Base-by-base conservation (phyloP, 225 moss, liverwort and hornwort species). In the Marchantia polymorpha region DNA sequence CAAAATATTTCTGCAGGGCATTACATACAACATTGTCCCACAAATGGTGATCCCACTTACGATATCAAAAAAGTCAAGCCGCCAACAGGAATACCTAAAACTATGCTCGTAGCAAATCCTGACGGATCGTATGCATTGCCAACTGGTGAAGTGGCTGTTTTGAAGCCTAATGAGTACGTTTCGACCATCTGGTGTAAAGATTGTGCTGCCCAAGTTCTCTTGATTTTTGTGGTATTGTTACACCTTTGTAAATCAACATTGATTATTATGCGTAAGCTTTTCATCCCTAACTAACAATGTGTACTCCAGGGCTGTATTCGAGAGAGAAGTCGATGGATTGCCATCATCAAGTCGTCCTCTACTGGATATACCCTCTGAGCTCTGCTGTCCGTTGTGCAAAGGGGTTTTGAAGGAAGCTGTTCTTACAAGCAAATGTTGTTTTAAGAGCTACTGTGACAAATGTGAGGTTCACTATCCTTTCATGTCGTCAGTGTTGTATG, bases 21-120 rank as follows among this genome's bases (percentile, higher is more conserved):
- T 87, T 99, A 92, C 71, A 99, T 99, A 77, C 97, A 99, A 81
- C 94, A 99, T 72, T 99, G 97, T 84, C 97, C 97, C 29, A 99
- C 97, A n/a, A 99, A 99, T 90, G 97, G 97, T 46, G 97, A 99
- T 87, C 97, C 97, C 52, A 90, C 90, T 11, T 99, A 93, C 85
- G 97, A 99, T 75, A 89, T 93, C 84, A 93, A 93, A 85, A 99
- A 92, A 86, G 93, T 95, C 86, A 99, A 99, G 83, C 97, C 94
- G 67, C 97, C 97, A 54, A 94, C 95, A 66, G 97, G 97, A 78
- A 99, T 99, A 54, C 97, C 97, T 26, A 99, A 99, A 87, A 99
- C 97, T 55, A 93, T 94, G 85, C 85, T 99, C 20, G 93, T 92
- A 79, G 95, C 97, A 79, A 94, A 99, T 87, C 94, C 95, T 77